These are phyloP conservation scores for Arthrobotrys entomopaga DNA, from an alignment of 2,329 filamentous ascomycete genomes.

Conservation along the genomic window DNA sequence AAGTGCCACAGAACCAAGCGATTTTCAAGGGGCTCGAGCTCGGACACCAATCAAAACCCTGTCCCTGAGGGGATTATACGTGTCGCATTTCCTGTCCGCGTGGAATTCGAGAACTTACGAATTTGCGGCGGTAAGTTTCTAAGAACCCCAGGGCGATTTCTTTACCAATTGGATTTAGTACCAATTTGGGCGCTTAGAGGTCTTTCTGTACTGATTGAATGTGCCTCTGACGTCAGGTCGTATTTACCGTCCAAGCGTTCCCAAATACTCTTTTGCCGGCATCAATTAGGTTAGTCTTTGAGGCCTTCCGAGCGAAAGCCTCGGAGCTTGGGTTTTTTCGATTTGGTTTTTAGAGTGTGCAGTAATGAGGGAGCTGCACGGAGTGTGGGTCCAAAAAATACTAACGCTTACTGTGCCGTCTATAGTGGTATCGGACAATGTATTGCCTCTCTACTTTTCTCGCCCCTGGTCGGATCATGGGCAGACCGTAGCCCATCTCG, in stretches of 20 bases:
- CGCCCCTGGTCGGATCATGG: conserved; percentile 63
- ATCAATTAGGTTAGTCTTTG: conserved; percentile 30
- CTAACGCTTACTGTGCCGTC: conserved; percentile 14
- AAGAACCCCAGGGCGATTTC: neutral
- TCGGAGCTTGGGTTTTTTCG: neutral
- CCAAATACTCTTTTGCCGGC: conserved; percentile 26
- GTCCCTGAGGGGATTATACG: conserved; percentile 62
- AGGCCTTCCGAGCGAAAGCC: no score
- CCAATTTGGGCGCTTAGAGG: conserved; percentile 65
- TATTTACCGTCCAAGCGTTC: conserved; percentile 51
- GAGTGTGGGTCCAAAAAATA: no score
- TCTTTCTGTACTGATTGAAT: neutral
- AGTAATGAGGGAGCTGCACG: no score
- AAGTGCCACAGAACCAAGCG: conserved; percentile 7
- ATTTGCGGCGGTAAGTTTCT: conserved; percentile 67
- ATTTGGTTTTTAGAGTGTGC: no score
- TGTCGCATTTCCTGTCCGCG: conserved; percentile 68
- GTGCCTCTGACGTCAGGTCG: conserved; percentile 21
- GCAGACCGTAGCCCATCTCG: conserved; percentile 63
- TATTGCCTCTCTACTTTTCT: conserved; percentile 63
- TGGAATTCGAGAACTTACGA: conserved; percentile 70
- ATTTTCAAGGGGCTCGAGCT: conserved; percentile 22
- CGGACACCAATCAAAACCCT: neutral
- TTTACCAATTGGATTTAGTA: neutral
- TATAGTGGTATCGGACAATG: conserved; percentile 60